Base-by-base conservation (phyloP, 495 filamentous ascomycete genomes). In the Penicilliopsis zonata region DNA sequence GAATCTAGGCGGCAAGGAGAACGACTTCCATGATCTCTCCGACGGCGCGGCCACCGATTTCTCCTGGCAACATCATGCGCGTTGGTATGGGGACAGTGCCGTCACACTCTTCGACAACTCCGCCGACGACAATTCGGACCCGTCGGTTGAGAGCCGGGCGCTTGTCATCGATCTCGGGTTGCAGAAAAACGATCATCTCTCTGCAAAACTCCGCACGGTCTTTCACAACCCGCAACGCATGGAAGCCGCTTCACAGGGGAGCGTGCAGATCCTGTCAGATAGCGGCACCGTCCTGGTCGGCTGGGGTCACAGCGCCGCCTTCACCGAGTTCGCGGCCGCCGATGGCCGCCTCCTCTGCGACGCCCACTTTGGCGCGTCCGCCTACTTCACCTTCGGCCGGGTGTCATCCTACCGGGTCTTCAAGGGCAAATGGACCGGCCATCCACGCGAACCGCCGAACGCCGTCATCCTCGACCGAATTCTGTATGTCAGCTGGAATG, bases 201-300 rank as follows among this genome's bases (percentile, higher is more conserved):
- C 31, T 13, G 53, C 47, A 1, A 43, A 35, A n/a, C 30, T 62
- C 15, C 18, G 31, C 10, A 41, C 35, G 1, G 42, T 32, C 6
- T 62, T 55, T 28, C 25, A 41, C 10, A 53, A 59, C 25, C 53
- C 53, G 2, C 49, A 60, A 7, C 38, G 42, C 5, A 19, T 56
- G 17, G 44, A 63, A 27, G 55, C 65, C 5, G 64, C 61, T 4
- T 72, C 68, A 3, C 72, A 77, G 42, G 74, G 74, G 2, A 74
- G 68, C 35, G 44, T 72, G 13, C 74, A 78, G 42, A 35, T 71
- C 3, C 54, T 78, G 0, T 63, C 65, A 0, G 44, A 59, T 31
- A 49, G n/a, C n/a, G 72, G 69, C 1, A 70, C 74, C 22, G 57
- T 65, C 5, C 46, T 76, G 8, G 59, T 76, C 9, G 70, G 67